These are phyloP conservation scores for Tritrichomonas musculus DNA, from an alignment of 208 protist species.

Conservation along the genomic window DNA sequence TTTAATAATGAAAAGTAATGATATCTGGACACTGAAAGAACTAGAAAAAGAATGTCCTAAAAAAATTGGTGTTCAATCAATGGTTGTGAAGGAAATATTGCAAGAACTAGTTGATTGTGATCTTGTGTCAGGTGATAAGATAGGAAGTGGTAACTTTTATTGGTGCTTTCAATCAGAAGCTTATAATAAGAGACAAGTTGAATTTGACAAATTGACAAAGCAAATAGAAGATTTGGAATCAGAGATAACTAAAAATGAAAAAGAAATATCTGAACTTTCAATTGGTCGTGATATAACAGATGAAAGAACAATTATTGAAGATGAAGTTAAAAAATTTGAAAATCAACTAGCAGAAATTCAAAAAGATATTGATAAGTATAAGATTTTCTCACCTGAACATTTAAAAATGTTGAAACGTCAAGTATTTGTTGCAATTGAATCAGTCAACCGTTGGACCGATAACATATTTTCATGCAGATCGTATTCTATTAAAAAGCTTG, in stretches of 20 bases:
- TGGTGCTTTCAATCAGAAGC: slow-evolving; percentile 27
- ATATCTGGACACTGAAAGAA: slow-evolving; percentile 16
- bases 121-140: slow-evolving; percentile 6
- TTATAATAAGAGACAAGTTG: neutral
- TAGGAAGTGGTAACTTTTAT: slow-evolving; percentile 16
- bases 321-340: neutral
- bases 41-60: neutral
- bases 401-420: neutral
- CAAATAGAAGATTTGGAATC: neutral
- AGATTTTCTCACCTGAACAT: neutral
- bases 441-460: slow-evolving; percentile 7
- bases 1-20: neutral
- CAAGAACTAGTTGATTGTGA: neutral
- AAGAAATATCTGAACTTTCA: neutral
- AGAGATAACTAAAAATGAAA: neutral
- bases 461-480: neutral
- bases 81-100: slow-evolving; percentile 16
- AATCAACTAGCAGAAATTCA: neutral
- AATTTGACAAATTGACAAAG: neutral
- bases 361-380: neutral
- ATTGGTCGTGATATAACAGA: neutral
- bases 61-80: neutral
- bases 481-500: too few relatives aligned
- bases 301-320: neutral
- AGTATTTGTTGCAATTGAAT: neutral